A percentile compares a stretch with the other conserved stretches of the same genome.
These are phyloP conservation scores for Nicotiana rustica DNA, from an alignment of 305 asterid species.

Conservation along the genomic window DNA sequence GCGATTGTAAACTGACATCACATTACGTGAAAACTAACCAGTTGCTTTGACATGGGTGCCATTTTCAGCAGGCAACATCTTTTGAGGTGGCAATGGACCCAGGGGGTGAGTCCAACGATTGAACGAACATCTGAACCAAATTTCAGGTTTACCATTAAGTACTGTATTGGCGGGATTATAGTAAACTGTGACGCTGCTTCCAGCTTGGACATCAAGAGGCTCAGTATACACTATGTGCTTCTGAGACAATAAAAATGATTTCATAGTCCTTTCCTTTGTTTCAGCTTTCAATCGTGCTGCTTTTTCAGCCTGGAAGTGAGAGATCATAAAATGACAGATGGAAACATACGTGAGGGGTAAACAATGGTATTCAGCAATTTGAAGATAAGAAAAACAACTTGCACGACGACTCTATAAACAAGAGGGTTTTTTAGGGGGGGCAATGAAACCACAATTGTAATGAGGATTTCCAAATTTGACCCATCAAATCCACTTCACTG, in stretches of 20 bases:
- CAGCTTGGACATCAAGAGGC: slow-evolving; percentile 91
- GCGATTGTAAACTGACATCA: slow-evolving; percentile 25
- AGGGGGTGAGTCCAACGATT: slow-evolving; percentile 94
- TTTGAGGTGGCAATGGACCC: slow-evolving; percentile 88
- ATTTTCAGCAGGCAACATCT: slow-evolving; percentile 75
- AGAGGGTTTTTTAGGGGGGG: not conserved
- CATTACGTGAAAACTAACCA: slow-evolving; percentile 53
- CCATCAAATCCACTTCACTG: slow-evolving; percentile 36
- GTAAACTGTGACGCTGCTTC: slow-evolving; percentile 75
- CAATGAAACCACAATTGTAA: not conserved
- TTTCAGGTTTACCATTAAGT: slow-evolving; percentile 88
- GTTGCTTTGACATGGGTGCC: slow-evolving; percentile 80
- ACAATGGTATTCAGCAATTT: not conserved
- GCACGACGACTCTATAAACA: no score
- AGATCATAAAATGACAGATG: slow-evolving; percentile 33
- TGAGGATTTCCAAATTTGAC: not conserved
- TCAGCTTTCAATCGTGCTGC: slow-evolving; percentile 72
- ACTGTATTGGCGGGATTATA: slow-evolving; percentile 92
- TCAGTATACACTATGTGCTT: slow-evolving; percentile 92
- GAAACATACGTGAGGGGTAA: slow-evolving; percentile 22
- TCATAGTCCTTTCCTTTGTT: slow-evolving; percentile 80
- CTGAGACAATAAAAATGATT: slow-evolving; percentile 83
- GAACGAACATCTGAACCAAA: slow-evolving; percentile 97
- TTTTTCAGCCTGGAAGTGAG: slow-evolving; percentile 74
- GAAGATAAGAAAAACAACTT: no score